Conservation (phyloP, 768 basidiomycete species). For the Exidia glandulosa region DNA sequence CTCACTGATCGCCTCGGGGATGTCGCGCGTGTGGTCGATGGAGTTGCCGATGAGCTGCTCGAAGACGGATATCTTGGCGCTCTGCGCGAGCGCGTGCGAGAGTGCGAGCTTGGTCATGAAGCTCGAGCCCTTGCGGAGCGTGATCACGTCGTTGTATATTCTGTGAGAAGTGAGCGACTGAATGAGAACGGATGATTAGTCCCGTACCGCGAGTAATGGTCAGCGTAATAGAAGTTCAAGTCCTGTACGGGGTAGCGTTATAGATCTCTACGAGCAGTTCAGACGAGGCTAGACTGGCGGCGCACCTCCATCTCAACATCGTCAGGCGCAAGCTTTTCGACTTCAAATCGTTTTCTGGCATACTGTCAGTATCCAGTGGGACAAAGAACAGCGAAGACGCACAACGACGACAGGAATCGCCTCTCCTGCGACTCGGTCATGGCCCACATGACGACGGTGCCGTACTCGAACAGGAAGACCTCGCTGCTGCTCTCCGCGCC, state of each 20-base stretch:
- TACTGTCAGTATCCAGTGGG: not conserved
- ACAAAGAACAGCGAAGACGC: constrained; percentile 21
- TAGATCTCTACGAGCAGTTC: too few species aligned
- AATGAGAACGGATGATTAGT: not conserved
- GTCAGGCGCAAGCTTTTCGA: constrained; percentile 79
- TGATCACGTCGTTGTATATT: constrained; percentile 97
- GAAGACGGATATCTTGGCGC: constrained; percentile 93
- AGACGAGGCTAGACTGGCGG: too few species aligned
- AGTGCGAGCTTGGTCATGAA: constrained; percentile 96
- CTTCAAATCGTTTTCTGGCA: constrained; percentile 82
- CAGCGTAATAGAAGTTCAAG: constrained; percentile 92
- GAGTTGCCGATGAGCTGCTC: constrained; percentile 87
- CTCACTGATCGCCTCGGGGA: constrained; percentile 85
- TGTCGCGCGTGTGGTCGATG: constrained; percentile 93
- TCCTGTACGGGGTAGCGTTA: too few species aligned
- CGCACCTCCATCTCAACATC: constrained; percentile 95
- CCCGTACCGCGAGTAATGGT: constrained; percentile 72
- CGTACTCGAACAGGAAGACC: constrained; percentile 89
- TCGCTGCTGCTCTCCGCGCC: constrained; percentile 40
- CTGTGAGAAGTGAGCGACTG: constrained; percentile 22
- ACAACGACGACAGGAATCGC: constrained; percentile 85
- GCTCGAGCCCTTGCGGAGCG: constrained; percentile 84
- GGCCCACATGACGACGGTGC: constrained; percentile 94
- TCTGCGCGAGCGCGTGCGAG: constrained; percentile 91
- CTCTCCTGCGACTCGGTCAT: constrained; percentile 92